Evolutionary conservation across 352 stramenopile species (phyloP), one percentile per base, ranked within the genome.

Genomic region (Blastocystis sp.): DNA sequence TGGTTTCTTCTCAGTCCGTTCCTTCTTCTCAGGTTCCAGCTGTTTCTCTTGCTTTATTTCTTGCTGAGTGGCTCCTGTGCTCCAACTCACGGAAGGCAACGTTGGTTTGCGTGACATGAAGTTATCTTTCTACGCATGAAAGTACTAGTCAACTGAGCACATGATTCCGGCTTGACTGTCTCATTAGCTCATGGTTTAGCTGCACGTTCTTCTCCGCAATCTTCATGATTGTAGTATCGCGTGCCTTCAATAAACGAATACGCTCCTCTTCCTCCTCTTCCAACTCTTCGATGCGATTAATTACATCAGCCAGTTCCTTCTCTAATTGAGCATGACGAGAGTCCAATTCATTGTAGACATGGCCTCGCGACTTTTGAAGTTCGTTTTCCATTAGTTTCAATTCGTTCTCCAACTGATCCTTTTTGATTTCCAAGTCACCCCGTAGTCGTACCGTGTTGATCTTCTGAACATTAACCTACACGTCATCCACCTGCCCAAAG

Each of bases 101-200:
- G 73, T 84, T 13, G 73, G 73, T 26, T 55, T 23, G 37, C 73
- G 73, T 43, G 73, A 84, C 73, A 84, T 53, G 29, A 69, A 84
- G 50, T 84, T 84, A 23, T 84, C 73, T 41, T 84, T 84, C 73
- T 84, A 66, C 18, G 20, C 29, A 20, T 84, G n/a, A 84, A 34
- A 3, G 23, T 39, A 4, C 23, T n/a, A 5, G 23, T 29, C 39
- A 8, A 26, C 73, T n/a, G 56, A 37, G 26, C 26, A 84, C 73
- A 23, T 45, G 43, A 43, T 84, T 84, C 53, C 62, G 53, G 47
- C 55, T 66, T 23, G 73, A 26, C 43, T 84, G 59, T 29, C 55
- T 29, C 73, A 84, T 84, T 0, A 84, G 15, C 50, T 84, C 73
- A 29, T 68, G 47, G 47, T 84, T 84, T 26, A 84, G 50, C 20